Conservation (phyloP, 768 basidiomycete genomes). For the Podaxis sp. region DNA sequence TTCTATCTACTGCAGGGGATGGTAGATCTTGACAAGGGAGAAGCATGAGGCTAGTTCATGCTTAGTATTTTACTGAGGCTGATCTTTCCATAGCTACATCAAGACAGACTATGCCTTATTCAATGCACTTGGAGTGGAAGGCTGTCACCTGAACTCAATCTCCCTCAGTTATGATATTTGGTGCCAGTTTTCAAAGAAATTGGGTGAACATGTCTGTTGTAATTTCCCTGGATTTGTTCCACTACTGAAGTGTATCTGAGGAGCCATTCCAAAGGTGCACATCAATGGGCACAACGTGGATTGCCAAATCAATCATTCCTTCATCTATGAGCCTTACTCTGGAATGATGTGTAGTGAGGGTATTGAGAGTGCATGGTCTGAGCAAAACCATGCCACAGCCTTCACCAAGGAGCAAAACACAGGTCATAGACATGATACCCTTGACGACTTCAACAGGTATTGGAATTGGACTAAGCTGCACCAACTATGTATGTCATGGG, state of each 20-base stretch:
- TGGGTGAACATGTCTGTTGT: conserved; percentile 7
- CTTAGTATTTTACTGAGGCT: neutral
- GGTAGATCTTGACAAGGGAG: too few species aligned
- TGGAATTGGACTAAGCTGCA: conserved; percentile 28
- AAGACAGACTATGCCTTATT: too few species aligned
- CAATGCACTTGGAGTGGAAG: too few species aligned
- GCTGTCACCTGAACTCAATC: too few species aligned
- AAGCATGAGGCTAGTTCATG: too few species aligned
- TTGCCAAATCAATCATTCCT: conserved; percentile 24
- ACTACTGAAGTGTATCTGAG: conserved; percentile 14
- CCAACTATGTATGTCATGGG: conserved; percentile 21
- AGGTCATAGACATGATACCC: conserved; percentile 30
- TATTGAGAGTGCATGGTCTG: conserved; percentile 29
- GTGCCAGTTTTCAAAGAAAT: conserved; percentile 21
- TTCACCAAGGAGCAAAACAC: conserved; percentile 30
- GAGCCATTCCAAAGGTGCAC: conserved; percentile 30
- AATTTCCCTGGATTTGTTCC: conserved; percentile 18
- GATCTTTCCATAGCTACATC: too few species aligned
- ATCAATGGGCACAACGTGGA: conserved; percentile 24
- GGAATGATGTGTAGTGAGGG: conserved; percentile 28
- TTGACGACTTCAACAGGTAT: conserved; percentile 25
- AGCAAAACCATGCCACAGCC: conserved; percentile 25
- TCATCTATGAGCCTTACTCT: conserved; percentile 25
- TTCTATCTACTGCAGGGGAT: too few species aligned
- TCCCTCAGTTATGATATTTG: conserved; percentile 18